Conservation (phyloP, 306 rosid species). For the Biancaea sappan region DNA sequence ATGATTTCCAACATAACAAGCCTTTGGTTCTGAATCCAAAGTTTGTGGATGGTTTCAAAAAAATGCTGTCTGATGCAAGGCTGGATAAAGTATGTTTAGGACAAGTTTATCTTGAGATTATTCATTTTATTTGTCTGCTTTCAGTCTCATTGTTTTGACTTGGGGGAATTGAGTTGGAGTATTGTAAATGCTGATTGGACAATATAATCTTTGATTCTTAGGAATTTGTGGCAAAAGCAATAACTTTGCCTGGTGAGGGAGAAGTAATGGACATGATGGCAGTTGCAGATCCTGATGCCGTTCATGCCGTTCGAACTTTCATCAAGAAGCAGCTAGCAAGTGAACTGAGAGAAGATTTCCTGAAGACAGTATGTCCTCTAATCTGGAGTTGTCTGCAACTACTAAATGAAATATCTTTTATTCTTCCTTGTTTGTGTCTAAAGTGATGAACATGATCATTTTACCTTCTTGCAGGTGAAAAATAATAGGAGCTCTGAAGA, state of each 20-base stretch:
- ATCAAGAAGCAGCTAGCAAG: constrained; percentile 86
- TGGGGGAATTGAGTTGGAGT: not conserved
- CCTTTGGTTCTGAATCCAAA: constrained; percentile 71
- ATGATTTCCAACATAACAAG: constrained; percentile 79
- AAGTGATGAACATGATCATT: not conserved
- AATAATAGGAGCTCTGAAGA: constrained; percentile 71
- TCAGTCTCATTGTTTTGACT: not conserved
- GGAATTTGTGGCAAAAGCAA: constrained; percentile 96
- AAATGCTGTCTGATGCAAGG: constrained; percentile 67
- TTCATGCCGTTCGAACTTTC: constrained; percentile 80
- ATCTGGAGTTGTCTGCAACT: constrained; percentile 29
- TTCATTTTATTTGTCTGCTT: constrained; percentile 17
- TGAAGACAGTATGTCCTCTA: constrained; percentile 55
- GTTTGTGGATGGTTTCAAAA: constrained; percentile 75
- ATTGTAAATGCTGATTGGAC: constrained; percentile 24
- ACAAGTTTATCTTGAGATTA: not conserved
- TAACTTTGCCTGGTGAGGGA: constrained; percentile 95
- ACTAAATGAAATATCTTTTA: constrained; percentile 25
- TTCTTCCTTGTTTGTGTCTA: constrained; percentile 16
- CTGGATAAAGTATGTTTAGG: constrained; percentile 77
- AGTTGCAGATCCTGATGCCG: constrained; percentile 99
- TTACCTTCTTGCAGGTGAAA: constrained; percentile 57
- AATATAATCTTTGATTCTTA: constrained; percentile 37
- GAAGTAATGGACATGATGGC: constrained; percentile 99
- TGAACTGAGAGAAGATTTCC: constrained; percentile 77